Percentiles rank a stretch among this genome's conserved stretches.
phyloP scores from a whole-genome alignment of 2,329 filamentous ascomycete species.

The Ustulina deusta region DNA sequence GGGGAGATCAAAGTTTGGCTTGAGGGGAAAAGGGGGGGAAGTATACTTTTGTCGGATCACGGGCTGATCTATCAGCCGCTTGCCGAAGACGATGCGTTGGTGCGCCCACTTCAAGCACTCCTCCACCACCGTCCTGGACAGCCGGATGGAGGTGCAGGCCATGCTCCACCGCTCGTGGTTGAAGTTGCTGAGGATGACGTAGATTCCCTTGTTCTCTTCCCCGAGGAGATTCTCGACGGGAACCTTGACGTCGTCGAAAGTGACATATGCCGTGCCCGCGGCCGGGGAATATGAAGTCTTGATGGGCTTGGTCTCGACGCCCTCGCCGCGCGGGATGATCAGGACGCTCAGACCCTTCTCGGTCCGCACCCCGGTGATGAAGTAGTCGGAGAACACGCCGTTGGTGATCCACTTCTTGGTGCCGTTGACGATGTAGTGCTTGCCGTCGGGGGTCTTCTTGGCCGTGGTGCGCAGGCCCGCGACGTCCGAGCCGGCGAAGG shows the following conservation, averaged over 20 bases:
- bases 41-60: slow-evolving; percentile 82
- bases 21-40: neutral
- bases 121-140: slow-evolving; percentile 77
- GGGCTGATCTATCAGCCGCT: slow-evolving; percentile 84
- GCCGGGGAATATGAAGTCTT: slow-evolving; percentile 85
- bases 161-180: slow-evolving; percentile 89
- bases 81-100: slow-evolving; percentile 86
- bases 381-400: slow-evolving; percentile 84
- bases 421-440: slow-evolving; percentile 78
- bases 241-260: slow-evolving; percentile 89
- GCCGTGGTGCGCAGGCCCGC: slow-evolving; percentile 84
- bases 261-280: slow-evolving; percentile 82
- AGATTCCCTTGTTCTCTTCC: slow-evolving; percentile 86
- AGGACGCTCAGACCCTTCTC: slow-evolving; percentile 83
- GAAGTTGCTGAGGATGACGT: slow-evolving; percentile 87
- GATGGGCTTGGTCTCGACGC: slow-evolving; percentile 80
- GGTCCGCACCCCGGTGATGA: slow-evolving; percentile 83
- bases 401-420: slow-evolving; percentile 91
- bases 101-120: slow-evolving; percentile 91
- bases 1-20: neutral
- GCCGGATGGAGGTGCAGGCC: slow-evolving; percentile 73
- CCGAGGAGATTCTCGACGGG: slow-evolving; percentile 82
- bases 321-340: slow-evolving; percentile 78
- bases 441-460: slow-evolving; percentile 78
- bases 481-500: slow-evolving; percentile 87